A percentile compares a stretch with the other conserved stretches of the same genome.
Conservation (phyloP, 129 eudicot genomes). For the carrot (Daucus carota) region DNA sequence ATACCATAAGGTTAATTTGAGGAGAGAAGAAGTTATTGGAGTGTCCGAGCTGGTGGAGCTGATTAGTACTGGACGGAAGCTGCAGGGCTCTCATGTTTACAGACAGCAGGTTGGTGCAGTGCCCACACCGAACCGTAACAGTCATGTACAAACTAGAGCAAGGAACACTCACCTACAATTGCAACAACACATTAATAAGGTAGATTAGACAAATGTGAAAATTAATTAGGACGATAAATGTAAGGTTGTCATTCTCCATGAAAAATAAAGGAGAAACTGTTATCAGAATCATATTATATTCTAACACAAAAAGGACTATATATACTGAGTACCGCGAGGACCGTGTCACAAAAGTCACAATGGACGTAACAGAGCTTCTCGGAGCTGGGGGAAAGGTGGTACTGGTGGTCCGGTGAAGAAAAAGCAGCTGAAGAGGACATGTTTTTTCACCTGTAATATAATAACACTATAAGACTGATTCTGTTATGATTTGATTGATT, state of each 20-base stretch:
- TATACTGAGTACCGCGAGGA: slow-evolving; percentile 59
- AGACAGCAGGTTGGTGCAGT: slow-evolving; percentile 75
- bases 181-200: not conserved
- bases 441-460: slow-evolving; percentile 14
- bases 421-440: slow-evolving; percentile 88
- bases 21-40: slow-evolving; percentile 50
- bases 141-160: slow-evolving; percentile 81
- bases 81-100: slow-evolving; percentile 61
- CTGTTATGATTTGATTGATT: slow-evolving; percentile 55
- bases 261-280: not conserved
- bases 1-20: slow-evolving; percentile 74
- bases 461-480: slow-evolving; percentile 1
- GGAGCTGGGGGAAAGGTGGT: slow-evolving; percentile 56
- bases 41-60: slow-evolving; percentile 35
- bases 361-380: slow-evolving; percentile 90
- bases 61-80: slow-evolving; percentile 48
- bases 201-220: not conserved
- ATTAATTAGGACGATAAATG: not conserved
- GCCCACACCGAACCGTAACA: slow-evolving; percentile 94
- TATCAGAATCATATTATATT: too few relatives aligned
- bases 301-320: too few relatives aligned
- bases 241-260: not conserved
- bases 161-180: slow-evolving; percentile 88
- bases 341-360: slow-evolving; percentile 74
- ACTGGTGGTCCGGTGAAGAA: slow-evolving; percentile 53